Evolutionary conservation across 2,329 filamentous ascomycete genomes (phyloP).

Genomic region (Stagonosporopsis rhizophila): DNA sequence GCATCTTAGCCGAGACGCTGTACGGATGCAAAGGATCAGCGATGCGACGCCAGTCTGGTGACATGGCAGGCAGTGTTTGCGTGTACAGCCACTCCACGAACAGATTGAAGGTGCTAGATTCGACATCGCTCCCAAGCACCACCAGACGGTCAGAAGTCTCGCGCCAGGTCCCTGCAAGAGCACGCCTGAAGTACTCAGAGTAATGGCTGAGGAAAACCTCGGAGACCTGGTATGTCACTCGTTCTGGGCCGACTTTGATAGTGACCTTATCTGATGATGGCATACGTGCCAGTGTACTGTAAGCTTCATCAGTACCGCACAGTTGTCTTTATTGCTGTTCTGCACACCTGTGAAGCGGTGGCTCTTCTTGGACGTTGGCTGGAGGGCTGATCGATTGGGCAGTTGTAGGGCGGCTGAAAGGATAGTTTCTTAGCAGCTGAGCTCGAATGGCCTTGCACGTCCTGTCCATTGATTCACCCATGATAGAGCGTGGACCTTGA

Average conservation of each 20-base stretch:
- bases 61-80: slow-evolving; percentile 11
- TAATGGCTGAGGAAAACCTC: slow-evolving; percentile 19
- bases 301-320: neutral
- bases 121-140: slow-evolving; percentile 17
- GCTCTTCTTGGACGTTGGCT: neutral
- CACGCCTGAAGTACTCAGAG: slow-evolving; percentile 22
- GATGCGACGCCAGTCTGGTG: slow-evolving; percentile 16
- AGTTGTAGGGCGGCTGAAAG: slow-evolving; percentile 5
- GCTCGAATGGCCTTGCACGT: slow-evolving; percentile 5
- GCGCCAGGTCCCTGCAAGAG: slow-evolving; percentile 19
- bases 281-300: slow-evolving; percentile 3
- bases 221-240: slow-evolving; percentile 11
- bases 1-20: slow-evolving; percentile 15
- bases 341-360: slow-evolving; percentile 11
- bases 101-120: slow-evolving; percentile 14
- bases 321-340: neutral
- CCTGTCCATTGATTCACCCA: neutral
- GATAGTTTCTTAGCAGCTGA: slow-evolving; percentile 2
- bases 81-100: slow-evolving; percentile 25
- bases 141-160: slow-evolving; percentile 16
- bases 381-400: slow-evolving; percentile 1
- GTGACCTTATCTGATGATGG: slow-evolving; percentile 3
- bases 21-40: slow-evolving; percentile 10
- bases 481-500: neutral
- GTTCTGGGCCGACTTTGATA: slow-evolving; percentile 18